These are phyloP conservation scores for Helichrysum umbraculigerum DNA, from an alignment of 129 eudicot species.

Conservation along the genomic window DNA sequence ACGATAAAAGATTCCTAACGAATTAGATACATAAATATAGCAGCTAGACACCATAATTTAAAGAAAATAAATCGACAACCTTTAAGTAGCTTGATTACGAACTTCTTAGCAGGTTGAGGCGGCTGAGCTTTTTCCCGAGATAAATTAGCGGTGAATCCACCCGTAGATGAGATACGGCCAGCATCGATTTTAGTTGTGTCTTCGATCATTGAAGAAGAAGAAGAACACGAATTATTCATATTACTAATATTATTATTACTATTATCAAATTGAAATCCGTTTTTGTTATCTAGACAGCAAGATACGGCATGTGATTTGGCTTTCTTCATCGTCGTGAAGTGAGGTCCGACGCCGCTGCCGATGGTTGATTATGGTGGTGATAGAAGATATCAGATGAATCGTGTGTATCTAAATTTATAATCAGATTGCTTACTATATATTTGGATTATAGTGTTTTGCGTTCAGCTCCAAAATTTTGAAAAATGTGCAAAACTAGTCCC, in stretches of 20 bases:
- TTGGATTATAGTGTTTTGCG: too few relatives aligned
- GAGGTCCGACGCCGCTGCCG: constrained; percentile 30
- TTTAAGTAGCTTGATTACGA: constrained; percentile 85
- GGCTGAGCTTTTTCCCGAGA: constrained; percentile 83
- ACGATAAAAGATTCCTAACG: neutral
- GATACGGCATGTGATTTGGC: constrained; percentile 76
- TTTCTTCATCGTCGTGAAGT: constrained; percentile 64
- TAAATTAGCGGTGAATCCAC: constrained; percentile 62
- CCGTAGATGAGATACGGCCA: constrained; percentile 34
- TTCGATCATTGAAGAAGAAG: constrained; percentile 48
- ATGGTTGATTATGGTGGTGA: constrained; percentile 35
- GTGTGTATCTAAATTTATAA: too few relatives aligned
- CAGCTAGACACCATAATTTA: neutral
- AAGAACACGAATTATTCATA: neutral
- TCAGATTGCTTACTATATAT: too few relatives aligned
- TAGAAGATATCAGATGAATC: too few relatives aligned
- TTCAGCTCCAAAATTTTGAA: too few relatives aligned
- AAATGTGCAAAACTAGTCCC: too few relatives aligned
- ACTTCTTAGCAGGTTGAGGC: constrained; percentile 83
- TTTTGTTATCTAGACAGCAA: constrained; percentile 49
- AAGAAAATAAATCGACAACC: constrained; percentile 39
- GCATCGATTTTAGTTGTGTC: constrained; percentile 40
- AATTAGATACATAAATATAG: neutral
- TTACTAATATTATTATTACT: too few relatives aligned
- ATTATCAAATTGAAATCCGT: constrained; percentile 46